phyloP scores from a whole-genome alignment of 305 asterid genomes.

The Ilex paraguariensis region DNA sequence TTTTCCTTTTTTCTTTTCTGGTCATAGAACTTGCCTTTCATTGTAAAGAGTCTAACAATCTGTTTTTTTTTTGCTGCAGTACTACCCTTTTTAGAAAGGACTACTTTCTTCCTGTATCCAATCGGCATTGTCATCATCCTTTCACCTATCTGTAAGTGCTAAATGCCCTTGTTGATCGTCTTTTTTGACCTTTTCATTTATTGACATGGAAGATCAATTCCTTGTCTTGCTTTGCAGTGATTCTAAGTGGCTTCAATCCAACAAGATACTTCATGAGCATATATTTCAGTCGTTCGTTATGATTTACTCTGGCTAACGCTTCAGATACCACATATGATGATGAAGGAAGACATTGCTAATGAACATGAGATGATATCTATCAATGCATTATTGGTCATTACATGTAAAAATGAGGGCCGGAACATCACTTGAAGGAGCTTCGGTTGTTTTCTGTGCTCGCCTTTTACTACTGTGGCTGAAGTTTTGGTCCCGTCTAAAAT shows the following conservation, averaged over 20 bases:
- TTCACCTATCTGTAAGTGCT: conserved; percentile 61
- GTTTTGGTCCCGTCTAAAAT: too few species aligned
- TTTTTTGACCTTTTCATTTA: neutral
- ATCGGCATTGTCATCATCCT: conserved; percentile 44
- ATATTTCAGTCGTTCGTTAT: conserved; percentile 65
- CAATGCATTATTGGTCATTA: neutral
- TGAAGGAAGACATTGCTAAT: conserved; percentile 14
- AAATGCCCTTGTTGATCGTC: neutral
- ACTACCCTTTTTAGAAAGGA: conserved; percentile 46
- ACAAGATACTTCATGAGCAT: conserved; percentile 86
- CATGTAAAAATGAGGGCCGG: conserved; percentile 2
- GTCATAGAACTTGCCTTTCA: too few species aligned
- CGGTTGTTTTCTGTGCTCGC: neutral
- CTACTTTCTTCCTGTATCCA: conserved; percentile 47
- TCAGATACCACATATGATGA: conserved; percentile 18
- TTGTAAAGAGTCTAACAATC: too few species aligned
- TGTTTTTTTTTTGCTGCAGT: conserved; percentile 23
- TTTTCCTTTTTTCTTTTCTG: too few species aligned
- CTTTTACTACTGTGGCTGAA: too few species aligned
- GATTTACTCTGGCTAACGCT: conserved; percentile 25
- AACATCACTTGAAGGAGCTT: too few species aligned
- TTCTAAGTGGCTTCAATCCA: conserved; percentile 86
- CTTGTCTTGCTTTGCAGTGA: conserved; percentile 4
- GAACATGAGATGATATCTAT: conserved; percentile 6
- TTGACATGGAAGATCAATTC: too few species aligned